A percentile compares a stretch with the other conserved stretches of the same genome.
These are phyloP conservation scores for Coniferiporia weirii DNA, from an alignment of 1,284 basidiomycete species.

Conservation along the genomic window DNA sequence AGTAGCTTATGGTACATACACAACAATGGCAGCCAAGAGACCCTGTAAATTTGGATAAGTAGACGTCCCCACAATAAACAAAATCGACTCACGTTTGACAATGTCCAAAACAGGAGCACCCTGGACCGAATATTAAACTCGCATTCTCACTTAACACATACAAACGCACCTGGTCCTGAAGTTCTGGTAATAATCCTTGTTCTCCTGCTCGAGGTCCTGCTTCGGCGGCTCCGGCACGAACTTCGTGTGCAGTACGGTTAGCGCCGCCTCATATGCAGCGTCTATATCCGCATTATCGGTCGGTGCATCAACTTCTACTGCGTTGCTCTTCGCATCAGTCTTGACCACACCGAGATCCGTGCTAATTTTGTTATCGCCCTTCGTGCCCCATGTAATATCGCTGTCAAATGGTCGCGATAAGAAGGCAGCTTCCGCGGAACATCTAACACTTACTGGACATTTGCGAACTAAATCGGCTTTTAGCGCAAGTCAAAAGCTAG, in stretches of 20 bases:
- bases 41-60: constrained; percentile 37
- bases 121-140: constrained; percentile 21
- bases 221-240: constrained; percentile 64
- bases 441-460: constrained; percentile 61
- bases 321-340: constrained; percentile 53
- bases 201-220: constrained; percentile 60
- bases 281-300: constrained; percentile 84
- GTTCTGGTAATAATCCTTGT: constrained; percentile 86
- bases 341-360: constrained; percentile 82
- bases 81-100: constrained; percentile 60
- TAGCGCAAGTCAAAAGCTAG: constrained; percentile 6
- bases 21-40: constrained; percentile 67
- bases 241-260: constrained; percentile 70
- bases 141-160: not conserved
- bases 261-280: constrained; percentile 80
- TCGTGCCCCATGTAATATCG: constrained; percentile 87
- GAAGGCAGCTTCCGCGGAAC: constrained; percentile 5
- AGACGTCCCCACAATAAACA: constrained; percentile 12
- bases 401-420: constrained; percentile 21
- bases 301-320: constrained; percentile 79
- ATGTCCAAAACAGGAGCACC: constrained; percentile 77
- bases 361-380: constrained; percentile 81
- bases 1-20: constrained; percentile 38
- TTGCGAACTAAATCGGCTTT: constrained; percentile 42
- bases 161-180: constrained; percentile 76